Base-by-base conservation (phyloP, 2,329 filamentous ascomycete species). In the Amphichorda felina region DNA sequence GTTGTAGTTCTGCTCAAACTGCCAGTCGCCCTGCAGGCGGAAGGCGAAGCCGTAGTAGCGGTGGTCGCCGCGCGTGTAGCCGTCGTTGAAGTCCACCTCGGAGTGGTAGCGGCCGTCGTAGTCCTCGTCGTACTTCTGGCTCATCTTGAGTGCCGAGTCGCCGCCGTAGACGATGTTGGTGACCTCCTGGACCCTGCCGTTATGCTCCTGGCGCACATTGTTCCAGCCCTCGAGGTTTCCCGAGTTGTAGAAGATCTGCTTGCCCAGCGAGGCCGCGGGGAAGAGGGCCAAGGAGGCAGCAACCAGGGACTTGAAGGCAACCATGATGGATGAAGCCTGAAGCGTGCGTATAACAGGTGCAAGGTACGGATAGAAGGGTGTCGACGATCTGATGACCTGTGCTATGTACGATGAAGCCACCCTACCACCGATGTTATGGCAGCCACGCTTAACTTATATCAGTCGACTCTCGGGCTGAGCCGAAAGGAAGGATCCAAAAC, bases 11-110 rank as follows among this genome's bases (percentile, higher is more conserved):
- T 67, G 62, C n/a, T 4, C 43, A 45, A 65, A 66, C 41, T 70
- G 48, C 66, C 66, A 70, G 38, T 51, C 36, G 1, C 60, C 45
- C 18, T 59, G 54, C 7, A 71, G 57, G n/a, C 63, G 61, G 52
- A 71, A 70, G 0, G 54, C 50, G 47, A 70, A 71, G 25, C 66
- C 64, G 51, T 70, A 70, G 50, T 61, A 67, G 17, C 58, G 59
- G 15, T 50, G 50, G 37, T 70, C 59, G 32, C 60, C 63, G 37
- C 55, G 58, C 40, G 54, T 48, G 51, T 69, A 69, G 14, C 55
- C 64, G 40, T 61, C 48, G 43, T 59, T 50, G 41, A 60, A 55
- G 38, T 55, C 51, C 10, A 60, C 60, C 47, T 70, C 66, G 26
- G 66, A 63, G 51, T 70, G 65, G 48, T 68, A 70, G 8, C 64